Evolutionary conservation across 305 asterid species (phyloP).

Genomic region (Nicotiana rustica): DNA sequence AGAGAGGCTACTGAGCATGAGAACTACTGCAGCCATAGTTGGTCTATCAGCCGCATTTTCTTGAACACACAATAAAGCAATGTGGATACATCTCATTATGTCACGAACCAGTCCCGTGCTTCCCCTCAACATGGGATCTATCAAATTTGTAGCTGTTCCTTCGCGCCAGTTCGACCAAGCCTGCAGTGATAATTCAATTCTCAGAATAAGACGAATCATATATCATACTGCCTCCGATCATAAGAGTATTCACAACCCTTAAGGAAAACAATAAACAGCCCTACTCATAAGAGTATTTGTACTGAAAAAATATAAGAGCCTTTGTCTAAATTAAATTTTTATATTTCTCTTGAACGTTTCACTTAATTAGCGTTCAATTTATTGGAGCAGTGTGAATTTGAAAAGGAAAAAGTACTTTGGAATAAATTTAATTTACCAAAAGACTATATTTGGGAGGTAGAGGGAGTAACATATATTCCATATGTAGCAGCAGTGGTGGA

Average conservation of each 20-base stretch:
- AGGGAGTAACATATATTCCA: no score
- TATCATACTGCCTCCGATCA: no score
- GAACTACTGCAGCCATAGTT: constrained; percentile 39
- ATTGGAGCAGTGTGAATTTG: no score
- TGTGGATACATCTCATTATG: constrained; percentile 40
- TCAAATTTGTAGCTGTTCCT: constrained; percentile 23
- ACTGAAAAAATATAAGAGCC: background rate
- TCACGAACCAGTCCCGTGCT: constrained; percentile 4
- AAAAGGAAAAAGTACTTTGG: no score
- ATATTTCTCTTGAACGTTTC: background rate
- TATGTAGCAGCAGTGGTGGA: no score
- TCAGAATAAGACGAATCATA: background rate
- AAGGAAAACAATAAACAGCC: background rate
- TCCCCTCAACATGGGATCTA: constrained; percentile 29
- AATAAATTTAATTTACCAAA: no score
- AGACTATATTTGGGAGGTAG: no score
- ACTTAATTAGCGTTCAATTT: background rate
- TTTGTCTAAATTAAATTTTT: background rate
- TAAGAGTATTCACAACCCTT: background rate
- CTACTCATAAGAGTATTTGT: background rate
- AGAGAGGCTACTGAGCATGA: constrained; percentile 35
- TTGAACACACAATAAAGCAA: constrained; percentile 44
- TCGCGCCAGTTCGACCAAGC: constrained; percentile 42
- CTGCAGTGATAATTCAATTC: constrained; percentile 23
- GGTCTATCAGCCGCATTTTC: constrained; percentile 40